Evolutionary conservation across 2,329 filamentous ascomycete genomes (phyloP).

Genomic region (Fusarium scirpi): DNA sequence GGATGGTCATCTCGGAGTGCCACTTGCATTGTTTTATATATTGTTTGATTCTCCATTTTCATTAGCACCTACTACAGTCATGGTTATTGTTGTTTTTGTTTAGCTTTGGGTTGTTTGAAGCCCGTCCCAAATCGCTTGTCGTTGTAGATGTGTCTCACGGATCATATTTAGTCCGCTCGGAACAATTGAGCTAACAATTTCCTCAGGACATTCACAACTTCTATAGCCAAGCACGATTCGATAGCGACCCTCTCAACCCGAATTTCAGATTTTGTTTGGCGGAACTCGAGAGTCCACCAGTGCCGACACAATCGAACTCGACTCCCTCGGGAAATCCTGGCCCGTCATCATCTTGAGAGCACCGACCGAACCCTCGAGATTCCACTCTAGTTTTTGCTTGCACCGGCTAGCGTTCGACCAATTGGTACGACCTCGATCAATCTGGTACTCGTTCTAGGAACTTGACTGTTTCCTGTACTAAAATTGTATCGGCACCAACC

Average conservation of each 20-base stretch:
- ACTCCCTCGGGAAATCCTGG: too few species aligned
- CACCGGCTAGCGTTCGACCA: background rate
- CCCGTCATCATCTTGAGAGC: background rate
- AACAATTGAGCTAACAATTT: constrained; percentile 36
- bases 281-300: background rate
- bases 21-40: background rate
- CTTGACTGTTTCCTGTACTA: background rate
- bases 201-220: constrained; percentile 29
- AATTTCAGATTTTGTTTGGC: background rate
- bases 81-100: background rate
- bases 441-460: background rate
- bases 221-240: constrained; percentile 8
- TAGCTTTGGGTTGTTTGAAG: background rate
- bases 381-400: background rate
- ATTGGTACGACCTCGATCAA: background rate
- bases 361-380: background rate
- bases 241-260: constrained; percentile 14
- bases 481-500: background rate
- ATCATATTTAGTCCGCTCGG: constrained; percentile 25
- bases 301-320: background rate
- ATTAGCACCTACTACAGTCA: background rate
- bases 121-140: background rate
- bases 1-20: background rate
- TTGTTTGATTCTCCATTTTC: background rate
- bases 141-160: background rate